A percentile compares a stretch with the other conserved stretches of the same genome.
Conservation (phyloP, 2,329 filamentous ascomycete species). For the Colletotrichum euphorbiae region DNA sequence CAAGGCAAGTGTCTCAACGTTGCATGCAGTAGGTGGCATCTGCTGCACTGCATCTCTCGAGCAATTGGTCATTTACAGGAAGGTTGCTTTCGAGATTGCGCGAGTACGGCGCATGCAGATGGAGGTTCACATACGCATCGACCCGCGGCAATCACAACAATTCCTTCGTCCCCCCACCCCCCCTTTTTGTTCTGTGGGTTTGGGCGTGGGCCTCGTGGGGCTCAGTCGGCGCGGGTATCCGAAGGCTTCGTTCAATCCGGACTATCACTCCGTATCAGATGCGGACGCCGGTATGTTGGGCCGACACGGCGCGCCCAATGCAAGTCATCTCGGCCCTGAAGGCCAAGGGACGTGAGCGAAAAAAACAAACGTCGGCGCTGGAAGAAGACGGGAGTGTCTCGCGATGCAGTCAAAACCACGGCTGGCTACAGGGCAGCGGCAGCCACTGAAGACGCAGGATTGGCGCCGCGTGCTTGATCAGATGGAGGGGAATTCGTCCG, state of each 20-base stretch:
- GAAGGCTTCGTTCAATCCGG: not conserved
- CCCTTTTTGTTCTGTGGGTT: not conserved
- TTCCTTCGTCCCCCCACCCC: not conserved
- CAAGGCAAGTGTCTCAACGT: no score
- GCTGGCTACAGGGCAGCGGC: not conserved
- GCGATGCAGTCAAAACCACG: not conserved
- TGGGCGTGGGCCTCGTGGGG: not conserved
- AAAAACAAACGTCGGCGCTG: not conserved
- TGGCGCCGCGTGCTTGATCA: constrained; percentile 32
- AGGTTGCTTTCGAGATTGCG: not conserved
- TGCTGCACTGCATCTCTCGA: no score
- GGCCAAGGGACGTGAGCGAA: not conserved
- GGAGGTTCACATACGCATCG: constrained; percentile 2
- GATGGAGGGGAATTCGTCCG: constrained; percentile 13
- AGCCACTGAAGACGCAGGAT: constrained; percentile 34
- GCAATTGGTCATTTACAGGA: not conserved
- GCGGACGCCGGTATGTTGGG: not conserved
- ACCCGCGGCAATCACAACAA: not conserved
- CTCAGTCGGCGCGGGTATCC: constrained; percentile 26
- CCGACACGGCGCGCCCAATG: constrained; percentile 1
- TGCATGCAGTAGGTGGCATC: no score
- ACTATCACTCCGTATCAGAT: not conserved
- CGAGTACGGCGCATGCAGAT: not conserved
- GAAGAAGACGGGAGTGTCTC: not conserved
- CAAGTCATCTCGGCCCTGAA: not conserved